These are phyloP conservation scores for Tetrahymena borealis DNA, from an alignment of 73 alveolate genomes.

Conservation along the genomic window DNA sequence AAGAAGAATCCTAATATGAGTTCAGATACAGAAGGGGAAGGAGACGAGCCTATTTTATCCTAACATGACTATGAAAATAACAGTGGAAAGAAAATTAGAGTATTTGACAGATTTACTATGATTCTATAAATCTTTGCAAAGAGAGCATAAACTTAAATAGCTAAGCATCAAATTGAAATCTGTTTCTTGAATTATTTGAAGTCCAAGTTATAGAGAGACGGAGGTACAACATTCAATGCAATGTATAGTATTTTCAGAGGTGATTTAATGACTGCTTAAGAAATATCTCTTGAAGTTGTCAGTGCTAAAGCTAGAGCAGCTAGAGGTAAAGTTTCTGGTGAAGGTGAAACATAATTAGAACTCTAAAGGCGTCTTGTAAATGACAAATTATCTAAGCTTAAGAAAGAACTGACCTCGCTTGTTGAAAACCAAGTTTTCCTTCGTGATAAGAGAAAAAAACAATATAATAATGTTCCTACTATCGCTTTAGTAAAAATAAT, in stretches of 20 bases:
- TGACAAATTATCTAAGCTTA: slow-evolving; percentile 63
- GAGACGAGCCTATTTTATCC: background rate
- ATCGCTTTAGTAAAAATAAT: slow-evolving; percentile 58
- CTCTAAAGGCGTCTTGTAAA: slow-evolving; percentile 59
- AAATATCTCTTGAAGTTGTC: slow-evolving; percentile 55
- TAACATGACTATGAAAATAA: slow-evolving; percentile 9
- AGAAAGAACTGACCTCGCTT: slow-evolving; percentile 10
- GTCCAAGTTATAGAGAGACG: slow-evolving; percentile 66
- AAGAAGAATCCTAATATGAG: slow-evolving; percentile 29
- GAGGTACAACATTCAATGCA: slow-evolving; percentile 60
- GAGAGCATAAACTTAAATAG: slow-evolving; percentile 61
- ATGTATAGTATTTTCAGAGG: slow-evolving; percentile 49
- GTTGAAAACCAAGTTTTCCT: slow-evolving; percentile 4
- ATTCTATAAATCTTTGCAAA: slow-evolving; percentile 78
- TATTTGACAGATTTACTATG: slow-evolving; percentile 75
- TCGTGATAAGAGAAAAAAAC: slow-evolving; percentile 14
- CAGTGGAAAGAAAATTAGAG: slow-evolving; percentile 47
- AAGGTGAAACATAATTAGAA: slow-evolving; percentile 76
- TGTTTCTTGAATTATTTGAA: slow-evolving; percentile 75
- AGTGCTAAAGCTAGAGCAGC: slow-evolving; percentile 74
- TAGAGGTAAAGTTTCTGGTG: slow-evolving; percentile 63
- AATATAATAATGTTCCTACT: slow-evolving; percentile 47
- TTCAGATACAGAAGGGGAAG: slow-evolving; percentile 38
- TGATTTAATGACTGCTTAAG: slow-evolving; percentile 42
- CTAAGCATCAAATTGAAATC: slow-evolving; percentile 65